Base-by-base conservation (phyloP, 2,329 filamentous ascomycete species). In the Xylaria sp. region DNA sequence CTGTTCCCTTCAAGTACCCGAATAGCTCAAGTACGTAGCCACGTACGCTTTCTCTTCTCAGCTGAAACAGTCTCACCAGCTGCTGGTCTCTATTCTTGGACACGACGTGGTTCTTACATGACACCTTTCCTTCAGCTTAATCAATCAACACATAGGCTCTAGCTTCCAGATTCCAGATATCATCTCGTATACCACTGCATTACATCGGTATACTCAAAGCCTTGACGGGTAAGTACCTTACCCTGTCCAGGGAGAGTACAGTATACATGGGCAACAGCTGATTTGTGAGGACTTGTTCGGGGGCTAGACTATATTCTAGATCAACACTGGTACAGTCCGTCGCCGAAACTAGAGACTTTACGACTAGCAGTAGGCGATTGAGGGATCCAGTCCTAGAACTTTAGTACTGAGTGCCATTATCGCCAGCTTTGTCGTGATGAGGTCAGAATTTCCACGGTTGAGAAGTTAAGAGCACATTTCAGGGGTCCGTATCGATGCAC, bases 61-160 rank as follows among this genome's bases (percentile, higher is more conserved):
- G 56, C 56, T 58, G 56, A 58, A 53, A 58, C 56, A 25, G 47
- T 55, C 37, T 56, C 29, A 60, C 33, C 56, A 51, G 37, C 44
- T 11, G 19, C 15, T 19, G 10, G n/a, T 23, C 21, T 33, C 27
- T 15, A 10, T 4, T 37, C 38, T 33, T 21, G 8, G 7, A 29
- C 13, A 21, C 4, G 1, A 13, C 40, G 27, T 44, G n/a, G 21
- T 3, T 11, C 25, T 1, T 52, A 13, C 40, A 44, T 33, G n/a
- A 35, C 13, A 37, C 29, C 29, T 54, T 33, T 17, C 13, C 19
- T n/a, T n/a, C 19, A 13, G 23, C 3, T 40, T 19, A n/a, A 57
- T 52, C 29, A 23, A 44, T 25, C 21, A 25, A 7, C 17, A 37
- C 27, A 35, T 23, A n/a, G 5, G 33, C 27, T 38, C 15, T 11